Evolutionary conservation across 225 moss, liverwort and hornwort species (phyloP), one percentile per base, ranked within the genome.

Genomic region (Sphagnum tenellum): DNA sequence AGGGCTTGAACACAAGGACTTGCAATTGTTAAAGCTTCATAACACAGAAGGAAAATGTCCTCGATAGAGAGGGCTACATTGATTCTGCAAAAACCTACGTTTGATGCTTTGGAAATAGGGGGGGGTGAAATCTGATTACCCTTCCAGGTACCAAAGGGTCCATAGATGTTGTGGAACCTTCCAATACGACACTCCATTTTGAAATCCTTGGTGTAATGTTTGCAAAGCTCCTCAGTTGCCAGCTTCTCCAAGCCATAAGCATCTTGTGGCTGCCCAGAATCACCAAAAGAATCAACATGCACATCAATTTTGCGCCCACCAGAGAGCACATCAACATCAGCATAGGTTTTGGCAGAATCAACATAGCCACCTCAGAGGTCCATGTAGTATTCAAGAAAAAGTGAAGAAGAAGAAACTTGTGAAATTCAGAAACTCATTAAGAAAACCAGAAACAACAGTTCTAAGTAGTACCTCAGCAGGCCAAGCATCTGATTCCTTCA

Each of bases 401-500:
- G 7, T 52, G 52, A 52, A 52, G 9, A 52, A 9, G 52, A 52
- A 6, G 7, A 52, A 52, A 52, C 9, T 29, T 29, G 29, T 29
- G 29, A 29, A 29, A 29, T 29, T 29, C 29, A 29, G 29, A 29
- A 29, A 29, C 29, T 29, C 29, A 29, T 29, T 29, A 29, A 29
- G 52, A 52, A 6, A 52, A 52, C 6, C 7, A 52, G 6, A 52
- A 52, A 5, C 7, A 9, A 52, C 7, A 52, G 52, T 6, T 5
- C 6, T 5, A 9, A 52, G 52, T 6, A 48, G 10, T 81, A 94
- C 95, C 86, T 92, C 79, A 46, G 95, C 95, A 59, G 95, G 95
- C 95, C 95, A 95, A 0, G 94, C 94, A 48, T 95, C 94, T 3
- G 89, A 78, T 73, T 95, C 94, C 82, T 95, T 95, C 70, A 95